These are phyloP conservation scores for Ichthyophonus hoferi DNA, from an alignment of 208 protist genomes.

Conservation along the genomic window DNA sequence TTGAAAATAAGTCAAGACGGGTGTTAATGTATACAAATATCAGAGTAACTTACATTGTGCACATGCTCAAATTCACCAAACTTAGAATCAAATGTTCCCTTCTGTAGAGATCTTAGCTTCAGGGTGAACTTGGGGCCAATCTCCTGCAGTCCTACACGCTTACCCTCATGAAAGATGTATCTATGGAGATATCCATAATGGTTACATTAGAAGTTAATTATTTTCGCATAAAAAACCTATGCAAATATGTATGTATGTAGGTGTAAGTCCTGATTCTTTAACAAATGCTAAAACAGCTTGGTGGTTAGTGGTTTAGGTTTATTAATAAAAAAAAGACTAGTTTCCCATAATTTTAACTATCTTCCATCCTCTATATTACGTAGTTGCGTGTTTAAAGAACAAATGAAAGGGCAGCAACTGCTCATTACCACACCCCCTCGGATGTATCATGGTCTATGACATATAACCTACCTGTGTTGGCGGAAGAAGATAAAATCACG, in stretches of 20 bases:
- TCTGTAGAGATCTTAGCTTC: slow-evolving; percentile 70
- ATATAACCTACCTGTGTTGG: slow-evolving; percentile 71
- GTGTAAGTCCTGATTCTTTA: not conserved
- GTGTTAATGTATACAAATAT: too few relatives aligned
- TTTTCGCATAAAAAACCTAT: too few relatives aligned
- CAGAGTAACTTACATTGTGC: slow-evolving; percentile 48
- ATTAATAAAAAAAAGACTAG: too few relatives aligned
- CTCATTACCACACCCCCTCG: too few relatives aligned
- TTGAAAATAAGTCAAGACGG: too few relatives aligned
- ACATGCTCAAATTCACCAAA: slow-evolving; percentile 72
- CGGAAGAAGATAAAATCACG: slow-evolving; percentile 85
- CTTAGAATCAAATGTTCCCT: slow-evolving; percentile 69
- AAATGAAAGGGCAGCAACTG: too few relatives aligned
- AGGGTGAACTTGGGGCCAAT: slow-evolving; percentile 77
- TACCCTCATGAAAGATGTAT: slow-evolving; percentile 67
- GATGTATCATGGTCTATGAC: too few relatives aligned
- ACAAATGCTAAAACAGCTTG: not conserved
- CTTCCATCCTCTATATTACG: too few relatives aligned
- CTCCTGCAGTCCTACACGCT: slow-evolving; percentile 69
- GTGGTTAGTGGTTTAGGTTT: too few relatives aligned
- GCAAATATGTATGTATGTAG: not conserved
- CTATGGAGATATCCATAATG: slow-evolving; percentile 20
- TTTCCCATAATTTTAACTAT: too few relatives aligned
- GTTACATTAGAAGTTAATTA: too few relatives aligned
- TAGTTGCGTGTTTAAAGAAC: too few relatives aligned